Percentiles rank a stretch among this genome's conserved stretches.
Evolutionary conservation across 2,329 filamentous ascomycete species (phyloP).

Genomic region (Claviceps paspali): DNA sequence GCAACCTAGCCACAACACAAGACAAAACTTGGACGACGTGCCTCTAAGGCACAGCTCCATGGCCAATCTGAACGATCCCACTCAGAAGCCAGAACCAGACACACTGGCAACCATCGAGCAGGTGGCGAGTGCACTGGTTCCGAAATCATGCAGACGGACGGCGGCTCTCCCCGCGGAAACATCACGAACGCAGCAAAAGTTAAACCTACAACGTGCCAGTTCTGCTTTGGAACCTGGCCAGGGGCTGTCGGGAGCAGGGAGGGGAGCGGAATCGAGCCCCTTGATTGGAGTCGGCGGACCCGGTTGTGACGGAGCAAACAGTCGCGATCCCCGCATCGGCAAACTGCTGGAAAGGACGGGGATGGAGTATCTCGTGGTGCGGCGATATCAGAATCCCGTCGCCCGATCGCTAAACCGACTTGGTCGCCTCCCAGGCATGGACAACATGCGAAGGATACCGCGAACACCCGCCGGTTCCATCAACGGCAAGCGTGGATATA

Average conservation of each 20-base stretch:
- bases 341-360: slow-evolving; percentile 54
- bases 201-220: slow-evolving; percentile 59
- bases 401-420: slow-evolving; percentile 41
- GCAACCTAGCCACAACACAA: slow-evolving; percentile 15
- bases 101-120: slow-evolving; percentile 17
- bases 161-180: slow-evolving; percentile 33
- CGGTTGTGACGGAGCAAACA: slow-evolving; percentile 34
- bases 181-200: slow-evolving; percentile 59
- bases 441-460: slow-evolving; percentile 35
- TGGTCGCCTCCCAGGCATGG: slow-evolving; percentile 31
- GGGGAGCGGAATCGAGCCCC: slow-evolving; percentile 27
- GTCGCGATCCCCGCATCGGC: slow-evolving; percentile 46
- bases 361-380: slow-evolving; percentile 60
- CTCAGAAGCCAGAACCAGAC: slow-evolving; percentile 9
- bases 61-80: slow-evolving; percentile 17
- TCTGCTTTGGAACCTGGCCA: slow-evolving; percentile 54
- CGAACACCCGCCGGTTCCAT: slow-evolving; percentile 22
- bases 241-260: slow-evolving; percentile 18
- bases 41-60: slow-evolving; percentile 28
- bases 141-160: slow-evolving; percentile 25
- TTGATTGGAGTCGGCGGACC: slow-evolving; percentile 37
- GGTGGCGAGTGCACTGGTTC: slow-evolving; percentile 30
- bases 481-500: slow-evolving; percentile 20
- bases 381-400: slow-evolving; percentile 56
- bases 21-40: slow-evolving; percentile 16